Evolutionary conservation across 2,329 filamentous ascomycete genomes (phyloP).

Genomic region (Trichoderma sp.): DNA sequence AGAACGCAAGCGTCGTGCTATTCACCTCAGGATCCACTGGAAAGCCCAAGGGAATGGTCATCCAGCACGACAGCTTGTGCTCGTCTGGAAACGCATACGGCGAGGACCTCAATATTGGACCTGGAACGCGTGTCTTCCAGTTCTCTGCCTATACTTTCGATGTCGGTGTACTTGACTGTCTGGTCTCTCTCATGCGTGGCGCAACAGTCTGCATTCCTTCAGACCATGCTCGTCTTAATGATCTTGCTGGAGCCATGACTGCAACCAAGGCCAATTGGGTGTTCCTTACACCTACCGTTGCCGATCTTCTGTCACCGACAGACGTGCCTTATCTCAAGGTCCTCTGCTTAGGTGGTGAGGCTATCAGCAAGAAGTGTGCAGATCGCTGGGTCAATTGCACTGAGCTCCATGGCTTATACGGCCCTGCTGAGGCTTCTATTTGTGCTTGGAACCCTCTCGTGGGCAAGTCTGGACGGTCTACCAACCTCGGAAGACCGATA

Average conservation of each 20-base stretch:
- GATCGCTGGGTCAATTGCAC: conserved; percentile 17
- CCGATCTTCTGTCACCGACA: conserved; percentile 23
- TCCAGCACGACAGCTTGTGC: conserved; percentile 27
- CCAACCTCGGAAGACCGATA: conserved; percentile 27
- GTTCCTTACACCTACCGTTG: conserved; percentile 32
- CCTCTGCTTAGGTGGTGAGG: conserved; percentile 27
- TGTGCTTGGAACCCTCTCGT: conserved; percentile 20
- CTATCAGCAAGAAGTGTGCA: conserved; percentile 23
- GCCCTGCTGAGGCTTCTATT: conserved; percentile 27
- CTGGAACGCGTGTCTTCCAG: conserved; percentile 29
- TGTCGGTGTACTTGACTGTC: conserved; percentile 30
- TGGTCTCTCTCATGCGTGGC: conserved; percentile 30
- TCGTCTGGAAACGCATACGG: conserved; percentile 25
- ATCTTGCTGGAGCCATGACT: conserved; percentile 29
- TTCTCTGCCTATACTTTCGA: conserved; percentile 33
- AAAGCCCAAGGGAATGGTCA: conserved; percentile 22
- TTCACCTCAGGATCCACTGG: conserved; percentile 28
- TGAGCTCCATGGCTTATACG: conserved; percentile 20
- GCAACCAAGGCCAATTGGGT: conserved; percentile 23
- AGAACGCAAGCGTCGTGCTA: conserved; percentile 22
- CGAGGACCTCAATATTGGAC: conserved; percentile 17
- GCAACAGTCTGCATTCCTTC: conserved; percentile 32
- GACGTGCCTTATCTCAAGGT: conserved; percentile 25
- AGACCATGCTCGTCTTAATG: conserved; percentile 30
- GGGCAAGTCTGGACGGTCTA: conserved; percentile 13